Evolutionary conservation across 2,329 filamentous ascomycete species (phyloP).

Genomic region (Talaromyces verruculosus): DNA sequence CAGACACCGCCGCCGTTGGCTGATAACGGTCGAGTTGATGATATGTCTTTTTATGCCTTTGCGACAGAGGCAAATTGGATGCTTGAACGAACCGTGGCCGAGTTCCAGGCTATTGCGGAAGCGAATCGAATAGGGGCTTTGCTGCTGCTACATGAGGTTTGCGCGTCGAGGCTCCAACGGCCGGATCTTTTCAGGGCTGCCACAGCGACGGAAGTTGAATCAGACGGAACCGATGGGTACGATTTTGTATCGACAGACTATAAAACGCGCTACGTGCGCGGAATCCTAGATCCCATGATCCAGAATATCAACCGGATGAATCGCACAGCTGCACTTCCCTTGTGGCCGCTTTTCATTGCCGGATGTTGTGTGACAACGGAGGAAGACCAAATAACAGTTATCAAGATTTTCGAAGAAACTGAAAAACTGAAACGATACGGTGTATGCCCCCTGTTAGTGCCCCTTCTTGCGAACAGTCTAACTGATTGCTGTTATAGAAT

Average conservation of each 20-base stretch:
- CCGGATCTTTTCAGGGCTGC: slow-evolving; percentile 9
- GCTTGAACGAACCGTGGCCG: slow-evolving; percentile 3
- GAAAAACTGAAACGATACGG: slow-evolving; percentile 29
- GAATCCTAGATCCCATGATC: slow-evolving; percentile 25
- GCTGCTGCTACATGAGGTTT: slow-evolving; percentile 27
- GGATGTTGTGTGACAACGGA: slow-evolving; percentile 29
- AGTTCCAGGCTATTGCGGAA: slow-evolving; percentile 29
- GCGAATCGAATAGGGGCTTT: slow-evolving; percentile 28
- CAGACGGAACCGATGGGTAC: background rate
- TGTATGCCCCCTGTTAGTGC: slow-evolving; percentile 18
- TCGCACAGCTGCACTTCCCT: slow-evolving; percentile 28
- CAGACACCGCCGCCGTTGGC: slow-evolving; percentile 14
- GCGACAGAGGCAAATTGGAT: background rate
- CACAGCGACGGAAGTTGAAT: background rate
- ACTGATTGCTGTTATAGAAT: slow-evolving; percentile 24
- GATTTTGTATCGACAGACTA: background rate
- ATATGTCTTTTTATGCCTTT: background rate
- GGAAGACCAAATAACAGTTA: slow-evolving; percentile 26
- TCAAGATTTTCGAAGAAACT: slow-evolving; percentile 28
- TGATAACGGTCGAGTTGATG: background rate
- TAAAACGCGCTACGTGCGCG: slow-evolving; percentile 22
- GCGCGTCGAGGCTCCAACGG: slow-evolving; percentile 18
- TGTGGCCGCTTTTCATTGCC: slow-evolving; percentile 33
- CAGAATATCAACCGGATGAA: slow-evolving; percentile 26
- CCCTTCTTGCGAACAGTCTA: accelerated